Evolutionary conservation across 1,284 basidiomycete species (phyloP).

Genomic region (Puccinia polysora): DNA sequence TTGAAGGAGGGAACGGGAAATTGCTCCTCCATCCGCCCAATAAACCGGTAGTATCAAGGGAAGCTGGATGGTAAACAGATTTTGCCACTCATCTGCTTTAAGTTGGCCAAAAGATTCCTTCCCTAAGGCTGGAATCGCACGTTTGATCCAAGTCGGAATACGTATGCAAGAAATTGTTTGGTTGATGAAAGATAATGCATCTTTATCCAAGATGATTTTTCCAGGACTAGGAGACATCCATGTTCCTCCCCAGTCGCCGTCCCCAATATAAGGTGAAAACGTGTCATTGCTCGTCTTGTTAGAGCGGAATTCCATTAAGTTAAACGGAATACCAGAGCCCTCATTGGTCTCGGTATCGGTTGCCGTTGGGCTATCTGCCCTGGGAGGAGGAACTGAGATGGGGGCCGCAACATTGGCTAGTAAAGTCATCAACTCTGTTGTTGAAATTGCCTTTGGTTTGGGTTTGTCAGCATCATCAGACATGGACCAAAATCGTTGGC

Average conservation of each 20-base stretch:
- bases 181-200: constrained; percentile 12
- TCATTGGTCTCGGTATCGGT: background rate
- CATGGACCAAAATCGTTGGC: background rate
- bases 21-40: background rate
- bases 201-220: constrained; percentile 16
- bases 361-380: background rate
- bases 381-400: background rate
- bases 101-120: constrained; percentile 35
- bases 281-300: constrained; percentile 1
- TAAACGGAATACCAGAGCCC: background rate
- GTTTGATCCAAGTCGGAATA: constrained; percentile 34
- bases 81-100: constrained; percentile 45
- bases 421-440: background rate
- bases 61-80: constrained; percentile 9
- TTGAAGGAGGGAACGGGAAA: background rate
- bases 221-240: too few relatives aligned
- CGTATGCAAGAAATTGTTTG: background rate
- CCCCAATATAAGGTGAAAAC: too few relatives aligned
- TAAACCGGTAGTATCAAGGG: constrained; percentile 2
- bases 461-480: background rate
- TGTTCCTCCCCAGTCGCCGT: too few relatives aligned
- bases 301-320: background rate
- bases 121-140: constrained; percentile 19
- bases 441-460: background rate
- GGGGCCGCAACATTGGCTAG: background rate